Percentiles rank a stretch among this genome's conserved stretches.
phyloP scores from a whole-genome alignment of 1,139 yeast species.

The Blastobotrys proliferans region DNA sequence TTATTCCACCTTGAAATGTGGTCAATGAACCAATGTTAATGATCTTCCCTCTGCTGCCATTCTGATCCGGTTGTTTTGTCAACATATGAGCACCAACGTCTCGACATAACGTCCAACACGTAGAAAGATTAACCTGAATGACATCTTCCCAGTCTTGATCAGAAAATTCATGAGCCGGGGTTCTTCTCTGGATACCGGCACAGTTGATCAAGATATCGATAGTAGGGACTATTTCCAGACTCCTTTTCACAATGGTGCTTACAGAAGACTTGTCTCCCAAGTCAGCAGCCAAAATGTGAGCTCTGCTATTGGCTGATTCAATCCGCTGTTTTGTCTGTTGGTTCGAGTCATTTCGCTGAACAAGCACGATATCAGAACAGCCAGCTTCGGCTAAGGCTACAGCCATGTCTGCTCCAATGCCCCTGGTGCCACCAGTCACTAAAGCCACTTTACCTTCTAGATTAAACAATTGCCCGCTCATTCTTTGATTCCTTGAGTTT shows the following conservation, averaged over 20 bases:
- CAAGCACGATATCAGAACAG: slow-evolving; percentile 41
- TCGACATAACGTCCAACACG: slow-evolving; percentile 46
- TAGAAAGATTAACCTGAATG: slow-evolving; percentile 46
- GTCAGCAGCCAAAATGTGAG: slow-evolving; percentile 29
- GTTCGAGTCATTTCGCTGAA: slow-evolving; percentile 25
- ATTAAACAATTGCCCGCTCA: slow-evolving; percentile 12
- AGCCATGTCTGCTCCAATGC: slow-evolving; percentile 43
- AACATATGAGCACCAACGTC: slow-evolving; percentile 46
- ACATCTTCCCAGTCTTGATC: slow-evolving; percentile 43
- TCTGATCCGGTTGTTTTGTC: slow-evolving; percentile 29
- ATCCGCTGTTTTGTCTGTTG: slow-evolving; percentile 22
- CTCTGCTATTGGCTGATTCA: slow-evolving; percentile 29
- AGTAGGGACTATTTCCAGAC: slow-evolving; percentile 33
- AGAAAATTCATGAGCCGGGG: slow-evolving; percentile 38
- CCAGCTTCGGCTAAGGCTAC: slow-evolving; percentile 43
- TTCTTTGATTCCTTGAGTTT: no score
- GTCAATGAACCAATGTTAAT: slow-evolving; percentile 57
- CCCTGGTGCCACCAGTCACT: slow-evolving; percentile 43
- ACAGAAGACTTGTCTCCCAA: slow-evolving; percentile 31
- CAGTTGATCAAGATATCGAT: slow-evolving; percentile 52
- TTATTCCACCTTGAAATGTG: slow-evolving; percentile 43
- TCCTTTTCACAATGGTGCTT: slow-evolving; percentile 31
- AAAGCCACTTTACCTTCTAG: slow-evolving; percentile 37
- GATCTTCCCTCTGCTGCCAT: slow-evolving; percentile 54
- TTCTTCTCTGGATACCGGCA: slow-evolving; percentile 48